Percentiles rank a stretch among this genome's conserved stretches.
Evolutionary conservation across 306 rosid species (phyloP).

Genomic region (Abrus pulchellus): DNA sequence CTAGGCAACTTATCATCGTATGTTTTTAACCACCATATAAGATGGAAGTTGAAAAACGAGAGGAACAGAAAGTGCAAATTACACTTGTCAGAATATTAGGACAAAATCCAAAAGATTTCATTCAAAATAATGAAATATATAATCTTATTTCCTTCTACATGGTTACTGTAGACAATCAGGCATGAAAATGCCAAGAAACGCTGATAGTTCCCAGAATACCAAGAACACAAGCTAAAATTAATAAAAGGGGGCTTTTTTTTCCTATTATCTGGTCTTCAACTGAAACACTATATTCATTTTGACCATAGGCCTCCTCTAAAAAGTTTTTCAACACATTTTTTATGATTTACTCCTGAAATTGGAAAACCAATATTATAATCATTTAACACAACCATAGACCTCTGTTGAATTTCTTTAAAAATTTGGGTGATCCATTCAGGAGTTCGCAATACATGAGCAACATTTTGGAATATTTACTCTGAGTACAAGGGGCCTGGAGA

Average conservation of each 20-base stretch:
- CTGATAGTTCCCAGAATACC: not conserved
- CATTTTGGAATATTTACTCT: not conserved
- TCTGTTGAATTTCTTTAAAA: constrained; percentile 20
- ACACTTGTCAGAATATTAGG: constrained; percentile 13
- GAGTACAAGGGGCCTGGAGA: constrained; percentile 35
- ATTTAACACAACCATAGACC: constrained; percentile 58
- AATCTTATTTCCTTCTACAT: not conserved
- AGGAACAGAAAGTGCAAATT: not conserved
- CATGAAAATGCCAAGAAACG: constrained; percentile 4
- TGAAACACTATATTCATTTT: constrained; percentile 56
- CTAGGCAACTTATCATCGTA: constrained; percentile 61
- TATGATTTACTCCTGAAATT: constrained; percentile 56
- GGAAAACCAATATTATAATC: constrained; percentile 53
- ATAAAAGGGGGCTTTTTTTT: constrained; percentile 37
- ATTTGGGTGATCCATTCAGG: constrained; percentile 27
- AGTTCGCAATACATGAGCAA: constrained; percentile 33
- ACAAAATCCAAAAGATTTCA: constrained; percentile 24
- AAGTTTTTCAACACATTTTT: not conserved
- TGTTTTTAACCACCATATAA: constrained; percentile 60
- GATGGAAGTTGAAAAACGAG: constrained; percentile 42
- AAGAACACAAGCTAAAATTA: constrained; percentile 18
- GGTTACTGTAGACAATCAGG: not conserved
- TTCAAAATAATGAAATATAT: constrained; percentile 26
- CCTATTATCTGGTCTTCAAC: constrained; percentile 56
- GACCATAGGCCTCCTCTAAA: constrained; percentile 52